A percentile compares a stretch with the other conserved stretches of the same genome.
These are phyloP conservation scores for Tephrocybe rancida DNA, from an alignment of 768 basidiomycete species.

Conservation along the genomic window DNA sequence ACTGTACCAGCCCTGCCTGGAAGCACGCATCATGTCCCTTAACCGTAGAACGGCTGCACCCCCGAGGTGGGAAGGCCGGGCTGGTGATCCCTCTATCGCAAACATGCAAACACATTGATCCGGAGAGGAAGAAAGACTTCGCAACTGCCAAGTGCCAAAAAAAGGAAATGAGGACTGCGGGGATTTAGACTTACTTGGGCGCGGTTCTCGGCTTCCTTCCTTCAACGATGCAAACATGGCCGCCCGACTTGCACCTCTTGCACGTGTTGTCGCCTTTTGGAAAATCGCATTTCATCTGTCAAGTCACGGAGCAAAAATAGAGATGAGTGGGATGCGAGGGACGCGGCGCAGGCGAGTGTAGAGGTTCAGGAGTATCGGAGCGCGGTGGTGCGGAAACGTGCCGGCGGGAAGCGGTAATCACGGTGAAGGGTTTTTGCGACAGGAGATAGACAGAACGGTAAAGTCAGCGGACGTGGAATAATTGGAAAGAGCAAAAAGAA, in stretches of 20 bases:
- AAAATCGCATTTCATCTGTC: conserved; percentile 88
- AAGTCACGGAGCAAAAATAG: conserved; percentile 7
- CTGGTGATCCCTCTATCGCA: conserved; percentile 9
- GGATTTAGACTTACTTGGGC: conserved; percentile 69
- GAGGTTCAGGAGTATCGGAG: neutral
- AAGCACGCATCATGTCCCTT: conserved; percentile 4
- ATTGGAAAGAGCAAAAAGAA: conserved; percentile 9
- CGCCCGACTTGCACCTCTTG: conserved; percentile 70
- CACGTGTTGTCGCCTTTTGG: conserved; percentile 74
- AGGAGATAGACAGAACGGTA: conserved; percentile 16
- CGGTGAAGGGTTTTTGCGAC: conserved; percentile 11
- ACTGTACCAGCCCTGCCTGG: conserved; percentile 4
- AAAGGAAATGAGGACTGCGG: conserved; percentile 19
- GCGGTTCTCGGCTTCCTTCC: conserved; percentile 77
- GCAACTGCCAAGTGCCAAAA: conserved; percentile 14
- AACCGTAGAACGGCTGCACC: conserved; percentile 8
- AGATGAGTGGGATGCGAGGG: neutral
- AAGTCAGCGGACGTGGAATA: conserved; percentile 14
- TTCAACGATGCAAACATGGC: conserved; percentile 82
- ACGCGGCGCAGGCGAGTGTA: neutral
- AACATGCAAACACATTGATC: conserved; percentile 15
- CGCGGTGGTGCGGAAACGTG: conserved; percentile 3
- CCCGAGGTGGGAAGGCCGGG: conserved; percentile 15
- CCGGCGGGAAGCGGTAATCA: conserved; percentile 16
- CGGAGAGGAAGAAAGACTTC: conserved; percentile 8